phyloP scores from a whole-genome alignment of 371 early-diverging fungal species.

The Zancudomyces culisetae region DNA sequence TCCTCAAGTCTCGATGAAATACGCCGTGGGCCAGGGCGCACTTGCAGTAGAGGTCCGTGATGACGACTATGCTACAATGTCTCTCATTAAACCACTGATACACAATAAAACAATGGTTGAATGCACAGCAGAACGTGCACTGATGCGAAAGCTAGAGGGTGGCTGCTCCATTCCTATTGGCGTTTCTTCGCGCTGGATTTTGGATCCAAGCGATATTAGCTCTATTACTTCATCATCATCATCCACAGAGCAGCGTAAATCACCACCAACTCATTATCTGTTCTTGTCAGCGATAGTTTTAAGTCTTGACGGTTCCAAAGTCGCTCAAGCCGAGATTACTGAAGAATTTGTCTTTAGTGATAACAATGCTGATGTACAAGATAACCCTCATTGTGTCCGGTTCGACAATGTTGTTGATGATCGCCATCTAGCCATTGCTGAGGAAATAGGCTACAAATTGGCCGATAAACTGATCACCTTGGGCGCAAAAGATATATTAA shows the following conservation, averaged over 20 bases:
- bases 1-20: conserved; percentile 35
- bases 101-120: conserved; percentile 43
- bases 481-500: not conserved
- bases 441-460: not conserved
- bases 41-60: conserved; percentile 68
- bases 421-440: not conserved
- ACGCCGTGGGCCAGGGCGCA: conserved; percentile 93
- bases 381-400: too few species aligned
- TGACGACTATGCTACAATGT: conserved; percentile 32
- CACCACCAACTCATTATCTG: conserved; percentile 16
- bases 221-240: not conserved
- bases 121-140: conserved; percentile 67
- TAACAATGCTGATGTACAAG: not conserved
- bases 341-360: not conserved
- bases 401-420: not conserved
- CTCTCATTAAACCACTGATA: conserved; percentile 36
- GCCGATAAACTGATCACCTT: not conserved
- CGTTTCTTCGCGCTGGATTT: conserved; percentile 41
- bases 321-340: conserved; percentile 26
- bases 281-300: conserved; percentile 40
- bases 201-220: not conserved
- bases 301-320: conserved; percentile 41
- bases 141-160: conserved; percentile 82
- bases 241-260: too few species aligned
- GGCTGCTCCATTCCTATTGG: conserved; percentile 95